Base-by-base conservation (phyloP, 1,284 basidiomycete species). In the Malassezia dermatis region DNA sequence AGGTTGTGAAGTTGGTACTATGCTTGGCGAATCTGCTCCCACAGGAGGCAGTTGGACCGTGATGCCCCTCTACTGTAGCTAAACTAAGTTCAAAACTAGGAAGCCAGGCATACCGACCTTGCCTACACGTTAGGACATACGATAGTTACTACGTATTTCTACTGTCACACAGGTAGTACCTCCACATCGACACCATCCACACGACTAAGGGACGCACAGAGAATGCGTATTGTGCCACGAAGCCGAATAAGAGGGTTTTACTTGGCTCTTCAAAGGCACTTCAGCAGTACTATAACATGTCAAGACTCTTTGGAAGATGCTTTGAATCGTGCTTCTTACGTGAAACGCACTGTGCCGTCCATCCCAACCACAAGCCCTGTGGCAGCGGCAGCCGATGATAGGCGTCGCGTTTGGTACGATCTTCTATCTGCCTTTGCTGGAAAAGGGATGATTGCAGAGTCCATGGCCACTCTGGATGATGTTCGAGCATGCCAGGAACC, bases 361-460 rank as follows among this genome's bases (percentile, higher is more conserved):
- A 21, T 1, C 8, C 10, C 37, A 10, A 21, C n/a, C 11, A 21
- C 19, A 21, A 3, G 19, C 19, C 15, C 19, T 8, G 11, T 21
- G 19, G 6, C 19, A 10, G 1, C 4, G 5, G 11, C 37, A 7
- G 11, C 19, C 19, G 19, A 39, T 15, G 34, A 23, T 17, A 31
- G 34, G 19, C 23, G 27, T 21, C 4, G 11, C 4, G 31, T 24
- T 17, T 48, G 34, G 46, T 26, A 8, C 8, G 15, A 24, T 23
- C 34, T 48, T 12, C 13, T 53, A 8, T n/a, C 21, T n/a, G 19
- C 17, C 5, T 51, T 67, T 12, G 59, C 58, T 3, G 37, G 51
- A 24, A 57, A 62, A 8, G 65, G 61, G 0, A 31, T 59, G 13
- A 39, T 60, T 3, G 41, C 56, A 26, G 64, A 67, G 19, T 53